phyloP scores from a whole-genome alignment of 106 monocot species.

The Cymbidium sinense region DNA sequence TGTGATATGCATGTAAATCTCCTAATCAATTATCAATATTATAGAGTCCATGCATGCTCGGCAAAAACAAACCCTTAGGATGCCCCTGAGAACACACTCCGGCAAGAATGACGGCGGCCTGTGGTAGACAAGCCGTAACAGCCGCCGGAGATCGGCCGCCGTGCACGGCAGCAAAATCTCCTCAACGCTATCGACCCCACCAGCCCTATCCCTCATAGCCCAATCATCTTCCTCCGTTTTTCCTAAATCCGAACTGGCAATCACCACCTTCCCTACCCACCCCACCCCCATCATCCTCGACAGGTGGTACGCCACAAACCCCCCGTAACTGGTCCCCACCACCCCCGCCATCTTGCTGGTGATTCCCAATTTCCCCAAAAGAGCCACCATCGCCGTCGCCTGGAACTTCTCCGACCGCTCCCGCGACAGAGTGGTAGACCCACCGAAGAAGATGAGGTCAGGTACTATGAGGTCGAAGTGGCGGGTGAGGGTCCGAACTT shows the following conservation, averaged over 20 bases:
- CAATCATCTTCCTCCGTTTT: conserved; percentile 38
- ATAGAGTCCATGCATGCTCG: no score
- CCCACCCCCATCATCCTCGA: conserved; percentile 14
- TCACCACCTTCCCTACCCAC: conserved; percentile 29
- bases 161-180: conserved; percentile 31
- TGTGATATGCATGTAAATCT: no score
- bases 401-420: conserved; percentile 13
- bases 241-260: conserved; percentile 53
- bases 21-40: no score
- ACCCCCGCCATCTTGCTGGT: background rate
- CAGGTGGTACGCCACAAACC: conserved; percentile 68
- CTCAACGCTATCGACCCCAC: conserved; percentile 13
- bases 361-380: background rate
- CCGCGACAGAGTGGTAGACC: conserved; percentile 11
- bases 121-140: conserved; percentile 17
- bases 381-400: background rate
- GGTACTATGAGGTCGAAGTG: conserved; percentile 6
- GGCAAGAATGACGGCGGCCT: conserved; percentile 25
- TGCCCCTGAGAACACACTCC: conserved; percentile 31
- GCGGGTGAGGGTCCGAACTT: background rate
- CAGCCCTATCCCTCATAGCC: conserved; percentile 15
- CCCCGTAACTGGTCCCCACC: conserved; percentile 67
- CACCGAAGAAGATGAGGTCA: conserved; percentile 19
- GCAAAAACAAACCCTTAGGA: conserved; percentile 13
- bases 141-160: conserved; percentile 8